These are phyloP conservation scores for Claviceps sp. DNA, from an alignment of 2,329 filamentous ascomycete species.

Conservation along the genomic window DNA sequence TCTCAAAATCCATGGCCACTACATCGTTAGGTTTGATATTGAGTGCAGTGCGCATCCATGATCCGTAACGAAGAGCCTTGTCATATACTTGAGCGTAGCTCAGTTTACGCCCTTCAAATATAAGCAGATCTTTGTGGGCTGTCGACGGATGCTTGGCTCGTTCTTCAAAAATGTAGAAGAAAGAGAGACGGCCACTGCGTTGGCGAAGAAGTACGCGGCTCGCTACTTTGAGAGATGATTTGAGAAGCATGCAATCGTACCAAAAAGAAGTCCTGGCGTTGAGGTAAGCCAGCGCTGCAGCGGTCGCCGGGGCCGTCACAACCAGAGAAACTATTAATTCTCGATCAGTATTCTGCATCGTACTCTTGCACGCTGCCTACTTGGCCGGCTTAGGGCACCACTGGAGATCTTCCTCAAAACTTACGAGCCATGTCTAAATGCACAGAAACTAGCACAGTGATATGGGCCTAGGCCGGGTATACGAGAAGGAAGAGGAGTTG, in stretches of 20 bases:
- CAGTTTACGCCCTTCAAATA: slow-evolving; percentile 55
- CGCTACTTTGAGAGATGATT: slow-evolving; percentile 33
- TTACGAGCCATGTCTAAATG: background rate
- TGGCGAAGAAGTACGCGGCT: slow-evolving; percentile 33
- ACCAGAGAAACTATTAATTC: slow-evolving; percentile 40
- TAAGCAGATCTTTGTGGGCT: slow-evolving; percentile 44
- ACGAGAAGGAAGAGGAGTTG: background rate
- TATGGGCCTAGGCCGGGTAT: background rate
- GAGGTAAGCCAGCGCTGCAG: slow-evolving; percentile 60
- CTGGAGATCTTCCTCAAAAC: background rate
- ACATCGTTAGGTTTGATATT: slow-evolving; percentile 58
- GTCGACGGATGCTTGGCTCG: slow-evolving; percentile 39
- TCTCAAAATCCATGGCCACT: slow-evolving; percentile 70
- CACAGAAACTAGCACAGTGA: background rate
- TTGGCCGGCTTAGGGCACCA: background rate
- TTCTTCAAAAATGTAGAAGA: slow-evolving; percentile 64
- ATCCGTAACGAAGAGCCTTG: slow-evolving; percentile 55
- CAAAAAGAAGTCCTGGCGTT: slow-evolving; percentile 56
- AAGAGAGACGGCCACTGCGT: slow-evolving; percentile 47
- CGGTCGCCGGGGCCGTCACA: slow-evolving; percentile 45
- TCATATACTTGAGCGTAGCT: slow-evolving; percentile 69
- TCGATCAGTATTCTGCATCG: background rate
- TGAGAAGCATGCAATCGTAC: slow-evolving; percentile 52
- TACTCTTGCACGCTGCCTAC: background rate
- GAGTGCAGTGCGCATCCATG: slow-evolving; percentile 55